Percentiles rank a stretch among this genome's conserved stretches.
These are phyloP conservation scores for Pleurotus sapidus DNA, from an alignment of 768 basidiomycete genomes.

Conservation along the genomic window DNA sequence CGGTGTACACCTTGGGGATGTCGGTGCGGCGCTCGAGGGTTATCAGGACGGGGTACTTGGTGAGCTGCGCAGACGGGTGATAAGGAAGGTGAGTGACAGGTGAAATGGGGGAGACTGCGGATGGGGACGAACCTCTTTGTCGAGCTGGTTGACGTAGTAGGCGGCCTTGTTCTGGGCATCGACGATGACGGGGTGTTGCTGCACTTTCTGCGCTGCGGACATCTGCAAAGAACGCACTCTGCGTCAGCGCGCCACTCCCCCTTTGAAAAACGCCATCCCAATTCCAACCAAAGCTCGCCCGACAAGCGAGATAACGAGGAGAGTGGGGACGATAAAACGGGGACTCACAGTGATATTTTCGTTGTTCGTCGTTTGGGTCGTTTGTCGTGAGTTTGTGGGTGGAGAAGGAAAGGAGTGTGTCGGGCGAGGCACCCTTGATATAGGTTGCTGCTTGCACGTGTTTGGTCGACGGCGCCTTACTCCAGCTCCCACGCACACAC, in stretches of 20 bases:
- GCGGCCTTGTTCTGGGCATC: constrained; percentile 82
- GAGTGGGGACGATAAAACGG: no score
- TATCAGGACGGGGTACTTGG: constrained; percentile 85
- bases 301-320: no score
- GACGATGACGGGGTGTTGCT: constrained; percentile 83
- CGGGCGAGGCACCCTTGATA: constrained; percentile 31
- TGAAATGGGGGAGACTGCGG: not conserved
- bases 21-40: constrained; percentile 87
- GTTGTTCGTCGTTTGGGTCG: not conserved
- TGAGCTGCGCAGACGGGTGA: constrained; percentile 42
- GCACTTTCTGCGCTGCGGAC: constrained; percentile 80
- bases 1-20: constrained; percentile 89
- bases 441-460: constrained; percentile 56
- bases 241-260: not conserved
- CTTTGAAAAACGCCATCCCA: not conserved
- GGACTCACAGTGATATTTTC: not conserved
- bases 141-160: constrained; percentile 85
- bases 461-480: constrained; percentile 39
- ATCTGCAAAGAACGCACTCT: constrained; percentile 29
- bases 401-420: constrained; percentile 20
- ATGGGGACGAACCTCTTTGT: constrained; percentile 80
- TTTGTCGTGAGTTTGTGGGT: constrained; percentile 9
- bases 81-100: constrained; percentile 6
- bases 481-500: constrained; percentile 29
- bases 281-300: not conserved